These are phyloP conservation scores for Erysiphe neolycopersici DNA, from an alignment of 2,329 filamentous ascomycete genomes.

Conservation along the genomic window DNA sequence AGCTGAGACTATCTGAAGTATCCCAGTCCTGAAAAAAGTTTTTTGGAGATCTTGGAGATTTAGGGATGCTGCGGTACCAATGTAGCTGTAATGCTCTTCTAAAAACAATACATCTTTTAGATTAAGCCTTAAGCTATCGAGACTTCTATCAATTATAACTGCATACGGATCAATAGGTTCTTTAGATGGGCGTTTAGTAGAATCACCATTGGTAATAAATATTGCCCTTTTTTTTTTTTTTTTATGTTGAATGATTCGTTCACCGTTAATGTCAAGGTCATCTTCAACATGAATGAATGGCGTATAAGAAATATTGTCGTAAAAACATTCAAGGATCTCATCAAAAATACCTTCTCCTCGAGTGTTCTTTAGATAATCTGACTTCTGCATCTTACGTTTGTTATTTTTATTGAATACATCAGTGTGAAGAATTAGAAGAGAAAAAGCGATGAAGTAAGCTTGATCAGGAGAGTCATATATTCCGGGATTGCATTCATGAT, in stretches of 20 bases:
- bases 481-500: constrained; percentile 93
- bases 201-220: constrained; percentile 37
- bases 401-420: constrained; percentile 99
- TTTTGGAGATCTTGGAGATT: constrained; percentile 63
- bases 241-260: constrained; percentile 44
- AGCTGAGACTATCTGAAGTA: constrained; percentile 84
- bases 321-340: constrained; percentile 84
- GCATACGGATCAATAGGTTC: constrained; percentile 92
- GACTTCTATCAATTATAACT: constrained; percentile 67
- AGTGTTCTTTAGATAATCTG: constrained; percentile 87
- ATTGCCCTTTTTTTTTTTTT: constrained; percentile 44
- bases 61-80: constrained; percentile 47
- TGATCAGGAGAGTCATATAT: constrained; percentile 80
- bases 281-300: constrained; percentile 96
- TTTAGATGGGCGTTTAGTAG: constrained; percentile 35
- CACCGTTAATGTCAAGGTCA: constrained; percentile 53
- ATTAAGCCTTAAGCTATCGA: constrained; percentile 59
- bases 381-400: constrained; percentile 95
- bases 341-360: constrained; percentile 77
- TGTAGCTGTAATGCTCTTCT: constrained; percentile 76
- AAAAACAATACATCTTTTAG: constrained; percentile 79
- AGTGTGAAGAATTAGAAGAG: constrained; percentile 81
- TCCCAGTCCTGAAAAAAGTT: constrained; percentile 72
- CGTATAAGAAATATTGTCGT: constrained; percentile 95
- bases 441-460: constrained; percentile 96